Evolutionary conservation across 2,329 filamentous ascomycete species (phyloP).

Genomic region (Talaromyces sp.): DNA sequence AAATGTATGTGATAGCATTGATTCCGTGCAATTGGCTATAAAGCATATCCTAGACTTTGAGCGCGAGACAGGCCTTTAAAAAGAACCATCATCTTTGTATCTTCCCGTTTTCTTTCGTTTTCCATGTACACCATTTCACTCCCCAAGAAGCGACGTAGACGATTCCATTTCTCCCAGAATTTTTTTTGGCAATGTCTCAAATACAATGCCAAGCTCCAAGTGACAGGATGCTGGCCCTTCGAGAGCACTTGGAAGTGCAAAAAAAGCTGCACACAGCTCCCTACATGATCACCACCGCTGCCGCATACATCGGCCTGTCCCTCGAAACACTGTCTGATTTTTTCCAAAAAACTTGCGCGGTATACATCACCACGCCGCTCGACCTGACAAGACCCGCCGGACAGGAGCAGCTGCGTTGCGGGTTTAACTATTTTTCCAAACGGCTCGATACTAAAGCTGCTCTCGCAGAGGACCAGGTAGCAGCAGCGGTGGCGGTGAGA

Average conservation of each 20-base stretch:
- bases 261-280: background rate
- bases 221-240: background rate
- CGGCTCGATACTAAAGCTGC: background rate
- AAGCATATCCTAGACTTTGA: too few relatives aligned
- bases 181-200: too few relatives aligned
- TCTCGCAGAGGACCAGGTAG: background rate
- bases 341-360: background rate
- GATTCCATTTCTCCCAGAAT: too few relatives aligned
- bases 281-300: background rate
- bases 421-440: background rate
- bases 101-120: too few relatives aligned
- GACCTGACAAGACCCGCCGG: background rate
- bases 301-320: background rate
- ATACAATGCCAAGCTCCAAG: too few relatives aligned
- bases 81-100: too few relatives aligned
- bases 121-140: too few relatives aligned
- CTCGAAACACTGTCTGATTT: background rate
- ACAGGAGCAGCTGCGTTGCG: background rate
- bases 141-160: too few relatives aligned
- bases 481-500: background rate
- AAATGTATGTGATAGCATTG: too few relatives aligned
- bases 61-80: too few relatives aligned
- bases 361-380: background rate
- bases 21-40: too few relatives aligned
- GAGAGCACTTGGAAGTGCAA: background rate